These are phyloP conservation scores for Penicillium subrubescens DNA, from an alignment of 495 filamentous ascomycete species.

Conservation along the genomic window DNA sequence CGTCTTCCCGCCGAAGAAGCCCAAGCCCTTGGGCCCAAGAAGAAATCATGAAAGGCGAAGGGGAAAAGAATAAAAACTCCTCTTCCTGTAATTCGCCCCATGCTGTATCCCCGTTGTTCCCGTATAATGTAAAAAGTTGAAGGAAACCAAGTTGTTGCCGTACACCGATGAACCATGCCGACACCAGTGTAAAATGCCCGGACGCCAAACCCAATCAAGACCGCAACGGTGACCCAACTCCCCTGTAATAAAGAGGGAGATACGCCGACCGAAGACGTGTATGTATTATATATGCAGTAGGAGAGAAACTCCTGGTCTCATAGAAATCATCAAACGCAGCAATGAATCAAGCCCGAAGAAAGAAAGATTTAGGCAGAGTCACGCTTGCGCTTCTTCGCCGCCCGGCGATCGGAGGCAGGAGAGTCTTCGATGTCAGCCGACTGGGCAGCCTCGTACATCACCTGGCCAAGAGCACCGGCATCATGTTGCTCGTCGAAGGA, in stretches of 20 bases:
- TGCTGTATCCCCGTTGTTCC: slow-evolving; percentile 5
- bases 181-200: slow-evolving; percentile 40
- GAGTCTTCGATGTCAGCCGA: slow-evolving; percentile 57
- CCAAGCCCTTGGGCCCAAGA: not conserved
- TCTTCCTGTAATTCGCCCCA: slow-evolving; percentile 4
- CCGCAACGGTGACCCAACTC: slow-evolving; percentile 24
- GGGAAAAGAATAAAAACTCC: not conserved
- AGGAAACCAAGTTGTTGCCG: slow-evolving; percentile 19
- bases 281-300: slow-evolving; percentile 38
- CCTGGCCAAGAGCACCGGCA: slow-evolving; percentile 62
- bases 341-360: slow-evolving; percentile 3
- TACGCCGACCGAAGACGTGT: slow-evolving; percentile 19
- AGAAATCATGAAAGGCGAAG: not conserved
- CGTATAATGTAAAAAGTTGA: not conserved
- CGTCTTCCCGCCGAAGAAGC: slow-evolving; percentile 1
- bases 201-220: slow-evolving; percentile 47
- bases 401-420: slow-evolving; percentile 47
- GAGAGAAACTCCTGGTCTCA: slow-evolving; percentile 49
- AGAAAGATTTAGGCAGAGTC: slow-evolving; percentile 40
- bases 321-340: slow-evolving; percentile 30
- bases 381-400: slow-evolving; percentile 79
- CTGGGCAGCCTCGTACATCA: slow-evolving; percentile 75
- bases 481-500: slow-evolving; percentile 57
- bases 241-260: slow-evolving; percentile 11
- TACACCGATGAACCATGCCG: slow-evolving; percentile 35